Evolutionary conservation across 2,329 filamentous ascomycete species (phyloP).

Genomic region (Fusarium newnesense): DNA sequence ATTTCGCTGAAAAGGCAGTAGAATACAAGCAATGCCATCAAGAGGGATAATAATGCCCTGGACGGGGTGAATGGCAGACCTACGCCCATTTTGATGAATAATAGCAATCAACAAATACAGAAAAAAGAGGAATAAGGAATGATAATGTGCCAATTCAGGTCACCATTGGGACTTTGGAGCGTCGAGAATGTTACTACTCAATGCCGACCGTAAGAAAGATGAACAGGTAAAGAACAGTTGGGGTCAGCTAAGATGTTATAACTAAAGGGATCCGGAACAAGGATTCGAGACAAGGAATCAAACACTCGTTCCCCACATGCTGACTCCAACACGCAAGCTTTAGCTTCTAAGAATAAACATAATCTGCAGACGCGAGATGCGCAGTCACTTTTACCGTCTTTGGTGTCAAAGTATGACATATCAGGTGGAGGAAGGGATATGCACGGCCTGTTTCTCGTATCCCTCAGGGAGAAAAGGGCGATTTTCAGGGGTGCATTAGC

Average conservation of each 20-base stretch:
- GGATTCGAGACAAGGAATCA: conserved; percentile 26
- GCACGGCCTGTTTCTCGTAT: conserved; percentile 19
- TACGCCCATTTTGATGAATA: conserved; percentile 31
- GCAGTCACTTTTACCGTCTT: neutral
- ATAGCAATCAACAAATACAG: neutral
- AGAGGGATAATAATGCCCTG: conserved; percentile 26
- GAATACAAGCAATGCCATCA: conserved; percentile 30
- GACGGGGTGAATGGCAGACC: conserved; percentile 35
- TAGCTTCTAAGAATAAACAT: conserved; percentile 31
- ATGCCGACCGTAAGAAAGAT: neutral
- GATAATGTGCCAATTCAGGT: conserved; percentile 9
- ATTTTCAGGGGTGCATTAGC: conserved; percentile 23
- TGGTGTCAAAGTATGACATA: conserved; percentile 11
- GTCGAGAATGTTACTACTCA: neutral
- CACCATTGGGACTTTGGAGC: conserved; percentile 17
- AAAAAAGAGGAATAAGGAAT: conserved; percentile 4
- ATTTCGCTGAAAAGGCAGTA: conserved; percentile 26
- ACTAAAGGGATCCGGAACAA: conserved; percentile 7
- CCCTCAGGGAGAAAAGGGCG: neutral
- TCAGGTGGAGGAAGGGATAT: conserved; percentile 16
- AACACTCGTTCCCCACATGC: conserved; percentile 23
- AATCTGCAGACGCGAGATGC: conserved; percentile 20
- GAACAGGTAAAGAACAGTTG: neutral
- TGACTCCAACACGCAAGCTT: conserved; percentile 22
- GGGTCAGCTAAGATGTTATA: conserved; percentile 27